Evolutionary conservation across 805 yeast genomes (phyloP).

Genomic region (Sugiyamaella valdiviana): DNA sequence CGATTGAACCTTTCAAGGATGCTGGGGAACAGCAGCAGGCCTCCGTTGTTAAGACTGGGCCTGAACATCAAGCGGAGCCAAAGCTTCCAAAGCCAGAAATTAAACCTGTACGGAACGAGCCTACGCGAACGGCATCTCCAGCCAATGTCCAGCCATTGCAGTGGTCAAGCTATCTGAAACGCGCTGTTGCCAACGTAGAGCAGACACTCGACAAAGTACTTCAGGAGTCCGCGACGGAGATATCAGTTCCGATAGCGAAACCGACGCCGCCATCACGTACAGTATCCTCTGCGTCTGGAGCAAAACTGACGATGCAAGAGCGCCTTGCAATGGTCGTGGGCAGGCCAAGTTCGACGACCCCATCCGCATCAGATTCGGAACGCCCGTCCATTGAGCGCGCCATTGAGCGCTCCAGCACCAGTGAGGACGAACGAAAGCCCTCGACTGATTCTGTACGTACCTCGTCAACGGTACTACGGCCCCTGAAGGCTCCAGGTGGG

Average conservation of each 20-base stretch:
- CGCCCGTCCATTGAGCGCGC: background rate
- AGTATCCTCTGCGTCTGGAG: constrained; percentile 2
- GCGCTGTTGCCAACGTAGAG: constrained; percentile 40
- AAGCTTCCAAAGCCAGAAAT: too few species aligned
- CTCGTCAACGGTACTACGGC: too few species aligned
- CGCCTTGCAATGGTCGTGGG: constrained; percentile 74
- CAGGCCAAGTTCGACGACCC: constrained; percentile 24
- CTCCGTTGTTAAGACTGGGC: too few species aligned
- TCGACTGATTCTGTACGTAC: too few species aligned
- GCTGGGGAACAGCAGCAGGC: too few species aligned
- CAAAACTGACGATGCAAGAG: constrained; percentile 70
- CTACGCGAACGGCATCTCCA: too few species aligned
- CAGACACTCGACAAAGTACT: constrained; percentile 36
- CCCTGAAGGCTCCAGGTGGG: background rate
- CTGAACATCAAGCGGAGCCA: too few species aligned
- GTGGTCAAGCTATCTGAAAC: constrained; percentile 29
- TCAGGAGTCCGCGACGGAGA: constrained; percentile 22
- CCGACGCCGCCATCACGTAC: background rate
- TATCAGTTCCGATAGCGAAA: background rate
- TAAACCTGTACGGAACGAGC: too few species aligned
- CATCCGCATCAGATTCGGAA: background rate
- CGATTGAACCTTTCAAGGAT: too few species aligned
- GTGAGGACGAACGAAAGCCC: too few species aligned
- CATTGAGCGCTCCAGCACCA: too few species aligned
- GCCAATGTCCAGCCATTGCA: constrained; percentile 3